Percentiles rank a stretch among this genome's conserved stretches.
These are phyloP conservation scores for Cryomyces minteri DNA, from an alignment of 495 filamentous ascomycete species.

Conservation along the genomic window DNA sequence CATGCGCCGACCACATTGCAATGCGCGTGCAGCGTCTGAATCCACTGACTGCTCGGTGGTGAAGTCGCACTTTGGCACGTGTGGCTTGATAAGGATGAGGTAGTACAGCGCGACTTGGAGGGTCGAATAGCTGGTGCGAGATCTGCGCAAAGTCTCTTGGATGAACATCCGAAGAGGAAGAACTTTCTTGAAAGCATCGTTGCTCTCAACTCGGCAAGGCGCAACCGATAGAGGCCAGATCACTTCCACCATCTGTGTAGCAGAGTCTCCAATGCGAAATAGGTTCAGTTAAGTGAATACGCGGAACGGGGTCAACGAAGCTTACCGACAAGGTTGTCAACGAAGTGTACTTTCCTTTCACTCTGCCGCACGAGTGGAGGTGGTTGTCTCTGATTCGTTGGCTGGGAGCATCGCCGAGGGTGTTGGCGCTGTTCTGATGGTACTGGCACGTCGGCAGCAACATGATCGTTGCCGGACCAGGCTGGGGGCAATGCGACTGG, in stretches of 20 bases:
- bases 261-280: conserved; percentile 53
- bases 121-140: conserved; percentile 91
- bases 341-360: conserved; percentile 88
- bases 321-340: conserved; percentile 98
- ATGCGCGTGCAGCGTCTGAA: conserved; percentile 51
- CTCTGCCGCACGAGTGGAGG: conserved; percentile 74
- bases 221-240: conserved; percentile 78
- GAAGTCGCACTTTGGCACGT: conserved; percentile 67
- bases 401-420: conserved; percentile 42
- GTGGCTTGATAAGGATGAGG: conserved; percentile 78
- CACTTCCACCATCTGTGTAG: conserved; percentile 89
- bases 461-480: no score
- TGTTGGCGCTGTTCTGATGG: conserved; percentile 58
- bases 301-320: conserved; percentile 6
- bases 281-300: conserved; percentile 13
- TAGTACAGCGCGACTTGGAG: conserved; percentile 95
- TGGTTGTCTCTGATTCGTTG: conserved; percentile 39
- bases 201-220: conserved; percentile 26
- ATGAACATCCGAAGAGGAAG: conserved; percentile 89
- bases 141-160: conserved; percentile 87
- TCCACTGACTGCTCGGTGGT: conserved; percentile 76
- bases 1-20: conserved; percentile 96
- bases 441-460: conserved; percentile 25
- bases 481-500: no score
- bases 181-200: conserved; percentile 36